Base-by-base conservation (phyloP, 345 rosid species). In the Dovyalis caffra region DNA sequence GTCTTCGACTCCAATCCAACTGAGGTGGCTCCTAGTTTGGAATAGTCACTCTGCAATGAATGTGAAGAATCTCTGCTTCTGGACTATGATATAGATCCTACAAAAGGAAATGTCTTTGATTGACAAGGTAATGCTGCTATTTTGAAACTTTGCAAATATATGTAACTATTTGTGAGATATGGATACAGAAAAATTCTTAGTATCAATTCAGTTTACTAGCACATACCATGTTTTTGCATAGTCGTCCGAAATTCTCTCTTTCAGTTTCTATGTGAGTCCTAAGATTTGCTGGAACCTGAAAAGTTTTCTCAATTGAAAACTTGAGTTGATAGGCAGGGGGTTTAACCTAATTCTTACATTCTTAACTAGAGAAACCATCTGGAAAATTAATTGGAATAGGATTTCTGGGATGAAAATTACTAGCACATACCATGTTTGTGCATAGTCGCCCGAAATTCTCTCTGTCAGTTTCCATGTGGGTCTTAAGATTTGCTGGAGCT, bases 1-100 rank as follows among this genome's bases (percentile, higher is more conserved):
- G 90, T 91, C 47, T 92, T 95, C 0, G 99, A 95, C 78, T 91
- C 95, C n/a, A 95, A 92, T 71, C 99, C 98, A n/a, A 92, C 98
- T 6, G 98, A 95, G 84, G 94, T 91, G 78, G 97, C 97, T 2
- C 98, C 96, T 72, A 89, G 94, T 83, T 86, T 91, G 90, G 97
- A 95, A 35, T 92, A 89, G 86, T 77, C 29, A 10, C 43, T 45
- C 31, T 63, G 31, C 58, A 28, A 56, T 58, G 72, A 63, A 72
- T 63, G 78, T 61, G 64, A 73, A 75, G 67, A 26, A 61, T 62
- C 47, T 18, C 33, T 71, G 7, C 68, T 57, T 61, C 66, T 72
- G 57, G 23, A 29, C 28, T 8, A 38, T 49, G 76, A 63, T 72
- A 49, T 40, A 43, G 43, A 15, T 28, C 45, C 43, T 18, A 45